Percentiles rank a stretch among this genome's conserved stretches.
These are phyloP conservation scores for Backusella liffmaniae DNA, from an alignment of 192 early-diverging fungal species.

Conservation along the genomic window DNA sequence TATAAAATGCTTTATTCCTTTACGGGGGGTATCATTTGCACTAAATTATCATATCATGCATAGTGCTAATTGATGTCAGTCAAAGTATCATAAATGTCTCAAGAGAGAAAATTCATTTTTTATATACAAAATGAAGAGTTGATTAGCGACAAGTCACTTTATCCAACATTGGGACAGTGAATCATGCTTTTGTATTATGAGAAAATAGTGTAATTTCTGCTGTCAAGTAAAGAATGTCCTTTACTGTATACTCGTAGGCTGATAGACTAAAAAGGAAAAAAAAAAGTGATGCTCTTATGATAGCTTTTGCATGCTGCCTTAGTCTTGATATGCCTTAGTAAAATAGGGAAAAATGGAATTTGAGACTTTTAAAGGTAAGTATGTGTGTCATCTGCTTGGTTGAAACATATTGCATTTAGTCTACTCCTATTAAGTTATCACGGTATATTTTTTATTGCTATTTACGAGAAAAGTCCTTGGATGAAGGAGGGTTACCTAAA, in stretches of 20 bases:
- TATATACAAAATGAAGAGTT: too few species aligned
- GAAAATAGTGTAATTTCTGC: too few species aligned
- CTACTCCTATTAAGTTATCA: neutral
- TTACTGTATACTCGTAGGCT: too few species aligned
- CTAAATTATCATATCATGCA: neutral
- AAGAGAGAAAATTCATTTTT: too few species aligned
- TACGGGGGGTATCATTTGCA: neutral
- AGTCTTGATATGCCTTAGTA: neutral
- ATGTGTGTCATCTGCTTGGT: constrained; percentile 1
- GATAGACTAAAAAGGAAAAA: neutral
- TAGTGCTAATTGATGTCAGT: neutral
- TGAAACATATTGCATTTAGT: constrained; percentile 4
- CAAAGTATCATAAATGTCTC: neutral
- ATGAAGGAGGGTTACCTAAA: neutral
- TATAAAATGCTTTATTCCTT: neutral
- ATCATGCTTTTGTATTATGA: too few species aligned
- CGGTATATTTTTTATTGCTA: neutral
- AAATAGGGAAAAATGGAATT: neutral
- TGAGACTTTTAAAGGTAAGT: neutral
- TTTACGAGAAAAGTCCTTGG: neutral
- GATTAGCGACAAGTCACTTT: too few species aligned
- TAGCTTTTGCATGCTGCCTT: neutral
- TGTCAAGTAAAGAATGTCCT: too few species aligned
- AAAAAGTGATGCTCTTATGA: neutral
- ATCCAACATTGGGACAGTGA: too few species aligned